Conservation (phyloP, 2,329 filamentous ascomycete species). For the Aspergillus bombycis region DNA sequence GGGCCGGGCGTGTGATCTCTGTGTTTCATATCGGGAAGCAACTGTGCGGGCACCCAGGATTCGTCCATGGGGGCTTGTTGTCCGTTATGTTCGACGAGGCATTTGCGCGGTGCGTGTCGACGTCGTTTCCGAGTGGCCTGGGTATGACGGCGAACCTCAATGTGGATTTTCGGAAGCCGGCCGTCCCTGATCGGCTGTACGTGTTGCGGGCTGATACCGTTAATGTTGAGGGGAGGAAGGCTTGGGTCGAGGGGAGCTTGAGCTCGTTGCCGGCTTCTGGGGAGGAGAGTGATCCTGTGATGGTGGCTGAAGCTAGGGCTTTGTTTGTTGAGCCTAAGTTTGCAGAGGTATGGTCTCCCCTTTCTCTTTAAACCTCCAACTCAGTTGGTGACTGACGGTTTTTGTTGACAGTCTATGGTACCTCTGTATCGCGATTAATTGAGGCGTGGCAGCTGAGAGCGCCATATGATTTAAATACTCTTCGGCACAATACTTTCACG, state of each 20-base stretch:
- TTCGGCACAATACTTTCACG: neutral
- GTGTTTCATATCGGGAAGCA: conserved; percentile 38
- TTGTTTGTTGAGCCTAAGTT: conserved; percentile 45
- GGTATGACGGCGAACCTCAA: conserved; percentile 44
- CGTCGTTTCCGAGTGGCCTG: conserved; percentile 34
- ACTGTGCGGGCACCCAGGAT: conserved; percentile 40
- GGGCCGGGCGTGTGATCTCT: conserved; percentile 23
- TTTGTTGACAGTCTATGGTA: conserved; percentile 34
- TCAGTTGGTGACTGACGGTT: neutral
- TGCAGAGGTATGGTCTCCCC: conserved; percentile 28
- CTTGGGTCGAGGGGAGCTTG: conserved; percentile 41
- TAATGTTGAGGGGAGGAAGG: conserved; percentile 41
- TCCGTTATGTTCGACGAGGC: conserved; percentile 41
- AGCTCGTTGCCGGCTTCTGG: conserved; percentile 19
- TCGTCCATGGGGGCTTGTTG: conserved; percentile 40
- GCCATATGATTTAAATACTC: neutral
- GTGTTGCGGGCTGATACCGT: conserved; percentile 36
- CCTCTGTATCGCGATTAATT: conserved; percentile 28
- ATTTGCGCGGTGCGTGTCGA: conserved; percentile 39
- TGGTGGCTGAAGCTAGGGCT: conserved; percentile 41
- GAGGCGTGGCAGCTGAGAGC: neutral
- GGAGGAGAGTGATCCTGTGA: conserved; percentile 27
- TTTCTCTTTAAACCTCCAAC: neutral
- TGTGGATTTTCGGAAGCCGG: conserved; percentile 40
- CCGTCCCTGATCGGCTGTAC: conserved; percentile 35